Conservation (phyloP, 2,329 filamentous ascomycete genomes). For the Colletotrichum sojae region DNA sequence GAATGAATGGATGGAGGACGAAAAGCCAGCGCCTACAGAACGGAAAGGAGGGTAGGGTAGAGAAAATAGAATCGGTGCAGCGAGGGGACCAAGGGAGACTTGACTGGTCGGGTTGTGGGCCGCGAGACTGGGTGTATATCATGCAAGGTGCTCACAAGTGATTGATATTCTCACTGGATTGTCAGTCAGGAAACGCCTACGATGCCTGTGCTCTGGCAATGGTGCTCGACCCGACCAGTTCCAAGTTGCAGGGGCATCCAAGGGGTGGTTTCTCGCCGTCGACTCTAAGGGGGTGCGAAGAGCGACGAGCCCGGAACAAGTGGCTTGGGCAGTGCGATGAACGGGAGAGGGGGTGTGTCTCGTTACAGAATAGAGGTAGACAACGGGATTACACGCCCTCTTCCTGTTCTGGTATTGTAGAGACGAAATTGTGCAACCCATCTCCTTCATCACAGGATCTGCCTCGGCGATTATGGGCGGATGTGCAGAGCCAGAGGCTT, state of each 20-base stretch:
- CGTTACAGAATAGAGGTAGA: too few relatives aligned
- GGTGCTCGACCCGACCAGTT: slow-evolving; percentile 37
- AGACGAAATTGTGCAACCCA: slow-evolving; percentile 34
- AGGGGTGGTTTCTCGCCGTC: slow-evolving; percentile 24
- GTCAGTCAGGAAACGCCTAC: slow-evolving; percentile 37
- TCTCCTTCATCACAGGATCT: slow-evolving; percentile 21
- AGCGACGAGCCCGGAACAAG: slow-evolving; percentile 33
- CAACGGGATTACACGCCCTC: slow-evolving; percentile 21
- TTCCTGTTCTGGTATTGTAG: slow-evolving; percentile 12
- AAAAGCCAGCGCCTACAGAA: slow-evolving; percentile 47
- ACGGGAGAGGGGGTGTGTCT: slow-evolving; percentile 20
- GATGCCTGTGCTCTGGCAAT: slow-evolving; percentile 40
- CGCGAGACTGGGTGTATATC: slow-evolving; percentile 42
- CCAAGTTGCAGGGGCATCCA: slow-evolving; percentile 34
- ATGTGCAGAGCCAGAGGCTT: not conserved
- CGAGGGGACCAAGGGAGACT: slow-evolving; percentile 33
- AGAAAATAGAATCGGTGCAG: slow-evolving; percentile 39
- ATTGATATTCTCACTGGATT: slow-evolving; percentile 37
- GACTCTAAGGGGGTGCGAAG: slow-evolving; percentile 32
- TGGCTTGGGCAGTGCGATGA: slow-evolving; percentile 36
- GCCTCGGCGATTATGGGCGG: slow-evolving; percentile 6
- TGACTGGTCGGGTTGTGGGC: slow-evolving; percentile 40
- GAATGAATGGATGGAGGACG: slow-evolving; percentile 47
- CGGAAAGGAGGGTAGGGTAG: slow-evolving; percentile 40
- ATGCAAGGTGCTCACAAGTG: slow-evolving; percentile 43